Evolutionary conservation across 495 filamentous ascomycete species (phyloP), one percentile per base, ranked within the genome.

Genomic region (Annulohypoxylon stygium): DNA sequence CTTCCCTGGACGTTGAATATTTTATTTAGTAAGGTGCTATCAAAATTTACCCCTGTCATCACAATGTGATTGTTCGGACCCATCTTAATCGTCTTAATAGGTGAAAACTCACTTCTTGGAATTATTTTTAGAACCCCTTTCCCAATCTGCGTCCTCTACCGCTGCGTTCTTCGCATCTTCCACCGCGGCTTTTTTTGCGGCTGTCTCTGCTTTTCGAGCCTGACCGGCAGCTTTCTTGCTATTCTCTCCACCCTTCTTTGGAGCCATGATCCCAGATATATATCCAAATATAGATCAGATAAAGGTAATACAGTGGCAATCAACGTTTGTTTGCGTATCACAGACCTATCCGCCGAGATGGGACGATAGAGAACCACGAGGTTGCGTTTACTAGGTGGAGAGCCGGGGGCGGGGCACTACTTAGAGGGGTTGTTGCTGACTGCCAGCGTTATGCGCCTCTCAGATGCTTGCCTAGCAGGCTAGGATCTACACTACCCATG

Each of bases 181-280:
- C 0, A 75, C 89, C 7, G 92, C 92, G 39, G 89, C 87, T 80
- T 97, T 99, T 53, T 85, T 75, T 2, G 92, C 90, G 0, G 94
- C 95, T 9, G 89, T 88, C 50, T 97, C 93, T 65, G 96, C 95
- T 86, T 99, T 99, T 84, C 94, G 86, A 65, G 95, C 94, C 76
- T 98, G 93, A 73, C 96, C 97, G 2, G 89, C 88, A 0, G 85
- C 95, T 84, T 98, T 98, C 86, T 97, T 98, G 75, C 88, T 91
- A 83, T 91, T 93, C 73, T 94, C 93, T 12, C 84, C 88, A 63
- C 82, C 84, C 82, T 93, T 97, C 82, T 93, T 93, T 53, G 81
- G 83, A 4, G 81, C 84, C 88, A 88, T 90, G 10, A 61, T 64
- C 37, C 5, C 11, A 26, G 20, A 30, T 69, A 30, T 65, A 34